phyloP scores from a whole-genome alignment of 2,329 filamentous ascomycete genomes.

The Passalora sequoiae region DNA sequence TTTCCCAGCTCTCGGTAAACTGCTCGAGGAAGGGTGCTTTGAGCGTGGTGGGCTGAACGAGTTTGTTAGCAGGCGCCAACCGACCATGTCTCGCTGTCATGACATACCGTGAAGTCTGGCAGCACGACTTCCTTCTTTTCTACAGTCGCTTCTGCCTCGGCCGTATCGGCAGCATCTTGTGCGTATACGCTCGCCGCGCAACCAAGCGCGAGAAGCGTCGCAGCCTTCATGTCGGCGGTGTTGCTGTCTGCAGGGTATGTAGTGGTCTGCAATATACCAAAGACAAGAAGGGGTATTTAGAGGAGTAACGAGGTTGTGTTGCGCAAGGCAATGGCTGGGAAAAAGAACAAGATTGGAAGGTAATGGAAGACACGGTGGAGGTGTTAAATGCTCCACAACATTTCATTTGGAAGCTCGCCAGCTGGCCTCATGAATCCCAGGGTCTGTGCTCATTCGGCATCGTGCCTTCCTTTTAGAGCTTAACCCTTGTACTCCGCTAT shows the following conservation, averaged over 20 bases:
- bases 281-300: not conserved
- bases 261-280: not conserved
- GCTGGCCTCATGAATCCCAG: not conserved
- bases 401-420: not conserved
- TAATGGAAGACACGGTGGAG: not conserved
- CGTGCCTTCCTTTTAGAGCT: too few species aligned
- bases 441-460: too few species aligned
- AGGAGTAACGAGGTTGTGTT: not conserved
- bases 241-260: not conserved
- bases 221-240: slow-evolving; percentile 68
- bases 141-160: slow-evolving; percentile 14
- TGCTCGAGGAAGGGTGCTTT: slow-evolving; percentile 97
- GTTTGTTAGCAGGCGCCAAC: slow-evolving; percentile 1
- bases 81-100: not conserved
- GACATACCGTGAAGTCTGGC: slow-evolving; percentile 22
- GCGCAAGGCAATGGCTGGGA: not conserved
- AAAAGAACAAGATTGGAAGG: not conserved
- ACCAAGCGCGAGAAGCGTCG: slow-evolving; percentile 67
- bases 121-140: slow-evolving; percentile 21
- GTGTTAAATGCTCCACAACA: not conserved
- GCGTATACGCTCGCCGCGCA: slow-evolving; percentile 66
- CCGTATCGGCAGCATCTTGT: slow-evolving; percentile 37
- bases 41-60: slow-evolving; percentile 69
- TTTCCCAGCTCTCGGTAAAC: slow-evolving; percentile 94
- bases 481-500: too few species aligned